Conservation (phyloP, 2,329 filamentous ascomycete species). For the Cladosporium sphaerospermum region DNA sequence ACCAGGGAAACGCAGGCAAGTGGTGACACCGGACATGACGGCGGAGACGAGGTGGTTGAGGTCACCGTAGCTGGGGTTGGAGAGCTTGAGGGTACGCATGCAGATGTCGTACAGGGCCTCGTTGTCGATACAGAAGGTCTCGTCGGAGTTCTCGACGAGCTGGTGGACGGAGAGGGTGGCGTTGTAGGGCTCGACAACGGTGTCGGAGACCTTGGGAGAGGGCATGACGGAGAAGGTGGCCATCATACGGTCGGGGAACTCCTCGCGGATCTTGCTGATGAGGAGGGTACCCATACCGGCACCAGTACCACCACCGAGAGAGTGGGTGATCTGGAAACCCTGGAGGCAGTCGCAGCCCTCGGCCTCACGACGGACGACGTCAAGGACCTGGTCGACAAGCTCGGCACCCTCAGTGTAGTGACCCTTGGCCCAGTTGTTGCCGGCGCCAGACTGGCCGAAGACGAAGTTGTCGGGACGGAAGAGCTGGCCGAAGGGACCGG, state of each 20-base stretch:
- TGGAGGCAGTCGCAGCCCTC: slow-evolving; percentile 99
- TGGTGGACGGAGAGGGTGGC: slow-evolving; percentile 98
- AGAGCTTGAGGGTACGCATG: slow-evolving; percentile 99
- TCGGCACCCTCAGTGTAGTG: slow-evolving; percentile 99
- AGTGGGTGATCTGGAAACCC: slow-evolving; percentile 99
- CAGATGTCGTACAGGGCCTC: slow-evolving; percentile 99
- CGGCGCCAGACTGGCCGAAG: slow-evolving; percentile 98
- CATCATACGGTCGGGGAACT: slow-evolving; percentile 99
- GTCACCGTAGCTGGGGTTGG: slow-evolving; percentile 97
- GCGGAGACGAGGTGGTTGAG: slow-evolving; percentile 99
- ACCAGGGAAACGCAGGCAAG: slow-evolving; percentile 96
- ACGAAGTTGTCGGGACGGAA: slow-evolving; percentile 99
- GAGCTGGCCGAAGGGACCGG: slow-evolving; percentile 95
- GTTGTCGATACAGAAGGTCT: slow-evolving; percentile 99
- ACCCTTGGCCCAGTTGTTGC: slow-evolving; percentile 99
- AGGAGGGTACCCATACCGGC: slow-evolving; percentile 99
- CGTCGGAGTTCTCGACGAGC: slow-evolving; percentile 99
- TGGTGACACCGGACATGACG: slow-evolving; percentile 99
- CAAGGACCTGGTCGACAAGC: slow-evolving; percentile 94
- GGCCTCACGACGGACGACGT: slow-evolving; percentile 97
- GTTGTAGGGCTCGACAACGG: slow-evolving; percentile 99
- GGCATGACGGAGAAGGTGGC: slow-evolving; percentile 98
- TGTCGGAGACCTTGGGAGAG: slow-evolving; percentile 98
- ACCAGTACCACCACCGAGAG: slow-evolving; percentile 99
- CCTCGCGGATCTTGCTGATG: slow-evolving; percentile 99